Percentiles rank a stretch among this genome's conserved stretches.
These are phyloP conservation scores for Carex cristatella DNA, from an alignment of 176 grass and related monocot genomes.

Conservation along the genomic window DNA sequence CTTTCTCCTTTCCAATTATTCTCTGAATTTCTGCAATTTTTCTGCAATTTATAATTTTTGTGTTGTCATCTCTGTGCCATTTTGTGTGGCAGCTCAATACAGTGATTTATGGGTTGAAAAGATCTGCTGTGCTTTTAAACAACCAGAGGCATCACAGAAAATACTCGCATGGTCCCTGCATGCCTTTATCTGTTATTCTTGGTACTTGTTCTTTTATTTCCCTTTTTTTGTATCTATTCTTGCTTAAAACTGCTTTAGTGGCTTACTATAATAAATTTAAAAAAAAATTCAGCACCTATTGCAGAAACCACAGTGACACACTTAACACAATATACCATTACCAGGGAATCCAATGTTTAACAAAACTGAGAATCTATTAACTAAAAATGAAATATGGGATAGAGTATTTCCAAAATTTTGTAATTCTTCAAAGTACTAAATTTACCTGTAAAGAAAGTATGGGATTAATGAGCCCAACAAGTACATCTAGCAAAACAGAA, in stretches of 20 bases:
- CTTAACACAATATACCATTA: neutral
- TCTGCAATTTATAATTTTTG: neutral
- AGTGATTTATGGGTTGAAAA: neutral
- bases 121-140: neutral
- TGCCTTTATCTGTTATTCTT: neutral
- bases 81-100: neutral
- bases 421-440: neutral
- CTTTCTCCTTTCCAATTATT: neutral
- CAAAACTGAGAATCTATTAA: neutral
- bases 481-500: constrained; percentile 68
- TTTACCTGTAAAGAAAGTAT: constrained; percentile 87
- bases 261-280: neutral
- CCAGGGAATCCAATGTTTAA: neutral
- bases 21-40: neutral
- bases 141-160: neutral
- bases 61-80: neutral
- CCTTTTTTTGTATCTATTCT: neutral
- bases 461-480: constrained; percentile 62
- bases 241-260: neutral
- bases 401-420: constrained; percentile 3
- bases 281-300: neutral
- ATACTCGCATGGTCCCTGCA: neutral
- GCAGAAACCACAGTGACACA: neutral
- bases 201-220: neutral
- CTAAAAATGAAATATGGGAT: neutral